These are phyloP conservation scores for Infundibulicybe gibba DNA, from an alignment of 768 basidiomycete species.

Conservation along the genomic window DNA sequence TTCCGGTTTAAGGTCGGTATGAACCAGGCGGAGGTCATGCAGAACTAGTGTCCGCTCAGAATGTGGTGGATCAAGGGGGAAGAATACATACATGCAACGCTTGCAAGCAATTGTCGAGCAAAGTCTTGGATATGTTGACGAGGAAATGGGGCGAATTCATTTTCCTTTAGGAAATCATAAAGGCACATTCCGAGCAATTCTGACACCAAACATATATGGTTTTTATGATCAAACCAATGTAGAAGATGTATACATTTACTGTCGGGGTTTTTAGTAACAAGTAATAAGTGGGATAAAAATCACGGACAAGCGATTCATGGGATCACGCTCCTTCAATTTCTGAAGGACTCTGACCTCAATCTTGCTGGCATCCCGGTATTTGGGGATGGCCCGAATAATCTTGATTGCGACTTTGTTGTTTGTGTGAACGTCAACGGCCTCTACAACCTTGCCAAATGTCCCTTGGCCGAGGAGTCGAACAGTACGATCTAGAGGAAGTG, in stretches of 20 bases:
- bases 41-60: slow-evolving; percentile 55
- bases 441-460: slow-evolving; percentile 98
- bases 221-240: slow-evolving; percentile 93
- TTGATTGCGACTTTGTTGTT: slow-evolving; percentile 90
- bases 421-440: slow-evolving; percentile 78
- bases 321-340: slow-evolving; percentile 86
- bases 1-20: slow-evolving; percentile 99
- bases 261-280: slow-evolving; percentile 14
- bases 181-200: slow-evolving; percentile 96
- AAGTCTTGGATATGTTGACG: slow-evolving; percentile 96
- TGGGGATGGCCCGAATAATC: slow-evolving; percentile 97
- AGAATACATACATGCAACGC: slow-evolving; percentile 81
- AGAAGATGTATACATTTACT: slow-evolving; percentile 98
- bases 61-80: slow-evolving; percentile 4
- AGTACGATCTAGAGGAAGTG: slow-evolving; percentile 70
- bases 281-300: background rate
- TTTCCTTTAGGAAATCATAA: slow-evolving; percentile 98
- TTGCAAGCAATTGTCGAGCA: slow-evolving; percentile 85
- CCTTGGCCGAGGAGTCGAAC: slow-evolving; percentile 91
- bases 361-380: slow-evolving; percentile 98
- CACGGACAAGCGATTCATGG: slow-evolving; percentile 81
- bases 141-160: slow-evolving; percentile 94
- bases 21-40: slow-evolving; percentile 87
- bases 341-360: slow-evolving; percentile 96
- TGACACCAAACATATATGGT: slow-evolving; percentile 96